phyloP scores from a whole-genome alignment of 2,329 filamentous ascomycete species.

The Helotiales sp. region DNA sequence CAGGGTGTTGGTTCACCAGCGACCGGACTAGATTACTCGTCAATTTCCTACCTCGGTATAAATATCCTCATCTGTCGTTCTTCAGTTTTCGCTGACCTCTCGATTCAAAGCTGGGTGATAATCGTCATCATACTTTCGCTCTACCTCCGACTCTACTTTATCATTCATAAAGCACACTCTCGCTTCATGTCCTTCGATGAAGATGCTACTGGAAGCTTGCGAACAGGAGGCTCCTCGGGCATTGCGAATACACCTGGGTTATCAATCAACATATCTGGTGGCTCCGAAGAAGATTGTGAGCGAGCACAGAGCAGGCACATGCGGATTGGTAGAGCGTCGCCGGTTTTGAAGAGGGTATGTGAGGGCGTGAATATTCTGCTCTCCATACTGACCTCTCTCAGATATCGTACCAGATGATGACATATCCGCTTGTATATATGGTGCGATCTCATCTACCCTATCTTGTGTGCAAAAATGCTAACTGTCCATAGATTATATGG shows the following conservation, averaged over 20 bases:
- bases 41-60: conserved; percentile 40
- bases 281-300: conserved; percentile 12
- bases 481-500: conserved; percentile 36
- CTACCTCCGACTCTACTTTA: conserved; percentile 41
- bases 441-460: neutral
- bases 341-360: conserved; percentile 27
- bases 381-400: conserved; percentile 19
- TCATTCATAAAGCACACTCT: conserved; percentile 41
- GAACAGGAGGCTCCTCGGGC: neutral
- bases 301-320: conserved; percentile 1
- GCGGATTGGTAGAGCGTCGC: conserved; percentile 20
- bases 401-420: conserved; percentile 44
- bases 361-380: neutral
- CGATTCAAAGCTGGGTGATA: conserved; percentile 38
- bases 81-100: neutral
- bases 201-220: conserved; percentile 9
- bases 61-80: neutral
- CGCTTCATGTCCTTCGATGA: conserved; percentile 35
- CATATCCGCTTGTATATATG: conserved; percentile 44
- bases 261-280: neutral
- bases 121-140: conserved; percentile 40
- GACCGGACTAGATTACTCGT: conserved; percentile 40
- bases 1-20: conserved; percentile 43
- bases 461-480: neutral
- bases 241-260: neutral